Evolutionary conservation across 495 filamentous ascomycete genomes (phyloP).

Genomic region (Tetracladium setigerum): DNA sequence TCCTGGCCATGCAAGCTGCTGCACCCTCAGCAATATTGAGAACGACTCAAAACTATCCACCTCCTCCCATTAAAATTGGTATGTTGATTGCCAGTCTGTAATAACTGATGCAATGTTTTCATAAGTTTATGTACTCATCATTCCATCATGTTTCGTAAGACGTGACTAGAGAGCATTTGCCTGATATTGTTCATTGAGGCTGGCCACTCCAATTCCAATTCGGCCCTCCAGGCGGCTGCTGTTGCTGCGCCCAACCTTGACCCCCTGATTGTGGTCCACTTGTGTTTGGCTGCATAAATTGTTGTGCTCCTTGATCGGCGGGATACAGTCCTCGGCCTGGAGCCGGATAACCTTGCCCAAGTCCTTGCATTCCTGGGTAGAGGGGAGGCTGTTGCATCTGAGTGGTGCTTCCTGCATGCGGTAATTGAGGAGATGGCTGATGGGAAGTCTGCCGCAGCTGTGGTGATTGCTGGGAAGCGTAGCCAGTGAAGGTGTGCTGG

Average conservation of each 20-base stretch:
- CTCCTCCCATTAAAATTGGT: conserved; percentile 4
- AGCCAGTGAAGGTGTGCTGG: conserved; percentile 16
- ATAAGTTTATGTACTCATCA: conserved; percentile 15
- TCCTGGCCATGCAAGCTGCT: conserved; percentile 8
- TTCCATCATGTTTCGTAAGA: conserved; percentile 18
- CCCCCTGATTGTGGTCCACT: conserved; percentile 36
- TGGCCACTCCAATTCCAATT: conserved; percentile 21
- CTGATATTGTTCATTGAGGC: conserved; percentile 8
- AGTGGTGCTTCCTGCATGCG: conserved; percentile 49
- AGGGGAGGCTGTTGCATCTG: conserved; percentile 54
- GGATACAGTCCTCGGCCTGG: conserved; percentile 49
- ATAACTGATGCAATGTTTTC: conserved; percentile 9
- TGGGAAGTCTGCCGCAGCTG: conserved; percentile 41
- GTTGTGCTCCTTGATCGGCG: conserved; percentile 49
- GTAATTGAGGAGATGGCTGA: conserved; percentile 52
- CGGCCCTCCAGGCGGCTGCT: conserved; percentile 14
- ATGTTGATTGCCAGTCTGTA: not conserved
- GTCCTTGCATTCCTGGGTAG: conserved; percentile 52
- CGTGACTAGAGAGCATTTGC: conserved; percentile 5
- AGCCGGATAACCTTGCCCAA: conserved; percentile 44
- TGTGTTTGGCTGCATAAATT: conserved; percentile 47
- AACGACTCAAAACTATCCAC: conserved; percentile 24
- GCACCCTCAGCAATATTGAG: conserved; percentile 17
- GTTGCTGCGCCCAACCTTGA: conserved; percentile 37
- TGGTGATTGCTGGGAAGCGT: conserved; percentile 20